phyloP scores from a whole-genome alignment of 495 filamentous ascomycete species.

The Viridothelium virens region DNA sequence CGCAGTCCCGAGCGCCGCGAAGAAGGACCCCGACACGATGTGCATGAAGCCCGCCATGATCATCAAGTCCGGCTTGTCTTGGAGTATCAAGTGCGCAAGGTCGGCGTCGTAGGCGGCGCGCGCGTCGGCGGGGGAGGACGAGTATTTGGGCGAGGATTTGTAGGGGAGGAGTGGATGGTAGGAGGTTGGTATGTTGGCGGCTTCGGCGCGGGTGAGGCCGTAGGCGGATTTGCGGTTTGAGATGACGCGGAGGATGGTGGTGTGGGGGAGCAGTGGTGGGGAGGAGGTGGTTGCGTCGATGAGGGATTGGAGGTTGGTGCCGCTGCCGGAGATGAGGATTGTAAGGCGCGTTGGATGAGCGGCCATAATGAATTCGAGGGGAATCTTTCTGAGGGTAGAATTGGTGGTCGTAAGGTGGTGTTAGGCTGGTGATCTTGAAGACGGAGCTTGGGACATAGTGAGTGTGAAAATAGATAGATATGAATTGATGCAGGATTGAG shows the following conservation, averaged over 20 bases:
- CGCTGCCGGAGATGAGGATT: constrained; percentile 69
- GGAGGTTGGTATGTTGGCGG: constrained; percentile 63
- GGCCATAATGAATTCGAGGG: background rate
- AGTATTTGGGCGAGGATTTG: constrained; percentile 28
- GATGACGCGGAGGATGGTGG: constrained; percentile 65
- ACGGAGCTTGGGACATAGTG: background rate
- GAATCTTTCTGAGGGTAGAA: background rate
- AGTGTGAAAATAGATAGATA: background rate
- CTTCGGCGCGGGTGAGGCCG: constrained; percentile 64
- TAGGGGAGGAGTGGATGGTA: constrained; percentile 82
- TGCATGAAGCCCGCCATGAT: constrained; percentile 69
- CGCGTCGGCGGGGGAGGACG: constrained; percentile 30
- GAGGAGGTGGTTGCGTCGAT: constrained; percentile 57
- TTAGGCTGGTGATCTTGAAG: background rate
- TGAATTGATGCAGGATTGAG: background rate
- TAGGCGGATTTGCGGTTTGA: constrained; percentile 76
- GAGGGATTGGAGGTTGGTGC: constrained; percentile 83
- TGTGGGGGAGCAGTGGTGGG: constrained; percentile 43
- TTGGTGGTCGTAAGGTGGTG: background rate
- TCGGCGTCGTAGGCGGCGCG: constrained; percentile 70
- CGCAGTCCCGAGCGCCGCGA: constrained; percentile 52
- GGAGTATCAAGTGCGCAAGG: constrained; percentile 62
- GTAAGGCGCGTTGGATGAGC: constrained; percentile 40
- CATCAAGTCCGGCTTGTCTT: constrained; percentile 61
- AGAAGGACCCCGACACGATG: constrained; percentile 54